phyloP scores from a whole-genome alignment of 306 rosid genomes.

The Cyclanthera cordifolia region DNA sequence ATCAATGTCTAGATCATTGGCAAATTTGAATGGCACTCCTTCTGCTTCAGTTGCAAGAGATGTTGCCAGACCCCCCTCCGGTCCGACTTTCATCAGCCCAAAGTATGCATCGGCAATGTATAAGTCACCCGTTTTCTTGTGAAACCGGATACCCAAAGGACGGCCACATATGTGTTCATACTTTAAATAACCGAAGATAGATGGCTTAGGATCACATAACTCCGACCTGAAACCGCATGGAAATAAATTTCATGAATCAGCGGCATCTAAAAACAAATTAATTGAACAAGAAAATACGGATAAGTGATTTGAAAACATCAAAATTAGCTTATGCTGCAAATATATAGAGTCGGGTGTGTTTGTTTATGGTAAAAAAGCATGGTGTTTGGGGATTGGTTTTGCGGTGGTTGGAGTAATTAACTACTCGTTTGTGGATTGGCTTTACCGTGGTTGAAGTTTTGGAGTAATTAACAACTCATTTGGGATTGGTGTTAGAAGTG shows the following conservation, averaged over 20 bases:
- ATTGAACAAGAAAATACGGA: neutral
- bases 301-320: no score
- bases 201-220: conserved; percentile 54
- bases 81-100: conserved; percentile 78
- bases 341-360: no score
- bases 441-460: no score
- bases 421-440: no score
- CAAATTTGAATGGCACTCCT: conserved; percentile 59
- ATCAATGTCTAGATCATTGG: conserved; percentile 82
- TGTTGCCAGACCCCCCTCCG: conserved; percentile 83
- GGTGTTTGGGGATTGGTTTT: no score
- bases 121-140: conserved; percentile 84
- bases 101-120: conserved; percentile 88
- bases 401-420: no score
- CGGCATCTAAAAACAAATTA: neutral
- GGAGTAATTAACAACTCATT: no score
- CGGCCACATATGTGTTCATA: conserved; percentile 91
- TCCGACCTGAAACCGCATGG: conserved; percentile 44
- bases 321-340: neutral
- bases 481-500: no score
- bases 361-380: no score
- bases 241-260: neutral
- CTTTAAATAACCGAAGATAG: conserved; percentile 55
- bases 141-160: conserved; percentile 82
- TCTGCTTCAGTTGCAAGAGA: conserved; percentile 70